These are phyloP conservation scores for Nyctanthes arbortristis DNA, from an alignment of 257 asterid species.

Conservation along the genomic window DNA sequence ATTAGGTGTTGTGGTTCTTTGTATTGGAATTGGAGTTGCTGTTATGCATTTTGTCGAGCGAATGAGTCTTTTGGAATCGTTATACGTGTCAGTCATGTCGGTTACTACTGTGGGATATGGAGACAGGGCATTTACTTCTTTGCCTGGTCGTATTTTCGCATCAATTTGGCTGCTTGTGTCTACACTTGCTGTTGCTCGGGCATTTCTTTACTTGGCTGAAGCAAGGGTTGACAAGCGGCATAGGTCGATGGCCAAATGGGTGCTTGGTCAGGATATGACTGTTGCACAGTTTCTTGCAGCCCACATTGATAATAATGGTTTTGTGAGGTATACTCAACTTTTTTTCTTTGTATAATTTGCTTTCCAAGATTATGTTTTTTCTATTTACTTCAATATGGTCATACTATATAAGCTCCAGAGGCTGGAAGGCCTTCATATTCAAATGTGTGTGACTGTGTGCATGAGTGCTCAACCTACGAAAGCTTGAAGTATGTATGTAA, in stretches of 20 bases:
- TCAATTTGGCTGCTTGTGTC: conserved; percentile 52
- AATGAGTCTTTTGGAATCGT: conserved; percentile 42
- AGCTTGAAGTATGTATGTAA: neutral
- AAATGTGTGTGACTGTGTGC: neutral
- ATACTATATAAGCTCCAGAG: neutral
- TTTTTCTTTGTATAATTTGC: neutral
- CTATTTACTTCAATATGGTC: neutral
- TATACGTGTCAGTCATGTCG: conserved; percentile 51
- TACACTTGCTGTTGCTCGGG: conserved; percentile 58
- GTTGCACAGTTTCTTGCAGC: conserved; percentile 56
- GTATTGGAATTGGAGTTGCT: conserved; percentile 43
- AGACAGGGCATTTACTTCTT: conserved; percentile 50
- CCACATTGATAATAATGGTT: conserved; percentile 45
- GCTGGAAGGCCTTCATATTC: neutral
- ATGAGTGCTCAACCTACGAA: conserved; percentile 3
- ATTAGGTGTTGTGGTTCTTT: conserved; percentile 44
- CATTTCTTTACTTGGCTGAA: conserved; percentile 51
- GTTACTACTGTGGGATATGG: conserved; percentile 67
- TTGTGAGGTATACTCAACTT: conserved; percentile 34
- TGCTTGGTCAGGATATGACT: conserved; percentile 44
- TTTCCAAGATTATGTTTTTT: conserved; percentile 3
- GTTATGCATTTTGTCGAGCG: conserved; percentile 38
- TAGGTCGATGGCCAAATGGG: conserved; percentile 45
- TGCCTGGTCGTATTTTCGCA: conserved; percentile 49
- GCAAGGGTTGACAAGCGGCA: conserved; percentile 56